A percentile compares a stretch with the other conserved stretches of the same genome.
Evolutionary conservation across 176 grass and related monocot genomes (phyloP).

Genomic region (Hyparrhenia diplandra): DNA sequence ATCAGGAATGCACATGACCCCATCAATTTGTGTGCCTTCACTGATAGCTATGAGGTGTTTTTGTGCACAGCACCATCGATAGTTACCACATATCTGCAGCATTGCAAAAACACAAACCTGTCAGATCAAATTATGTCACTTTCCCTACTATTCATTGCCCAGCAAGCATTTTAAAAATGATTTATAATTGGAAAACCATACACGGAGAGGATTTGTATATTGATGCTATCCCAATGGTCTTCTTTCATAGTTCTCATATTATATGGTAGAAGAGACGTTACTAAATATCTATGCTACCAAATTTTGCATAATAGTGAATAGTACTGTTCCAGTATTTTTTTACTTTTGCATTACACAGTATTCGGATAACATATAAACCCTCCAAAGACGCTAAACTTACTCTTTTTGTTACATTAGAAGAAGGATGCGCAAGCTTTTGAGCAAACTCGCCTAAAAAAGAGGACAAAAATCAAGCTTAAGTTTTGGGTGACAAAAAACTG

Average conservation of each 20-base stretch:
- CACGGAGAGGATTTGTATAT: background rate
- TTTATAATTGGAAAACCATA: background rate
- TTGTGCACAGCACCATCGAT: slow-evolving; percentile 68
- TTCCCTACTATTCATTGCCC: background rate
- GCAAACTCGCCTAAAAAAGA: slow-evolving; percentile 75
- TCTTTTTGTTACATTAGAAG: slow-evolving; percentile 86
- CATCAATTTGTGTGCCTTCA: slow-evolving; percentile 76
- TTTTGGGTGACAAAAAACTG: background rate
- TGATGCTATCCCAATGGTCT: background rate
- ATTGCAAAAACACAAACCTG: slow-evolving; percentile 23
- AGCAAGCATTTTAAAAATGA: background rate
- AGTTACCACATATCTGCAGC: slow-evolving; percentile 84
- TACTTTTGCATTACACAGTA: too few relatives aligned
- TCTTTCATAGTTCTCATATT: background rate
- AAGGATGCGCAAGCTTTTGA: slow-evolving; percentile 88
- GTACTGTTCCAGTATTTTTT: background rate
- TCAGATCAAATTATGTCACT: background rate
- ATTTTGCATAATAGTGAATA: background rate
- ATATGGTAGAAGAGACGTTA: background rate
- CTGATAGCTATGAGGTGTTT: slow-evolving; percentile 77
- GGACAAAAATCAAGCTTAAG: slow-evolving; percentile 28
- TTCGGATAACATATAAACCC: background rate
- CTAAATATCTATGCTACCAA: background rate
- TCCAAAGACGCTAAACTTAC: slow-evolving; percentile 41
- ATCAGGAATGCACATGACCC: slow-evolving; percentile 79